phyloP scores from a whole-genome alignment of 2,329 filamentous ascomycete genomes.

The Botrytis medusae region DNA sequence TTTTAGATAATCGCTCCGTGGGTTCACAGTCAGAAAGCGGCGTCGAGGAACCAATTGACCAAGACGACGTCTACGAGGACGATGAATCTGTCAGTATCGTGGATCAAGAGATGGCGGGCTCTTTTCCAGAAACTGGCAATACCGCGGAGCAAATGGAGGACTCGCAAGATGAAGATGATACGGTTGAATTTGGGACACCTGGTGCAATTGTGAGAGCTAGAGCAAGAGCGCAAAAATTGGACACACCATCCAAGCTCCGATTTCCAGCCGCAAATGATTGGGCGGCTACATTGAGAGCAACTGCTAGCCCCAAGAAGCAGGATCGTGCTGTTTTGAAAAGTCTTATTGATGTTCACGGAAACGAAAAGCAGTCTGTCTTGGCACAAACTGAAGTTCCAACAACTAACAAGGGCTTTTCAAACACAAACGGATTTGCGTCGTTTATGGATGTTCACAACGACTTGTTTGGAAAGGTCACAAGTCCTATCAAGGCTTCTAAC shows the following conservation, averaged over 20 bases:
- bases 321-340: constrained; percentile 72
- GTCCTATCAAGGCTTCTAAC: constrained; percentile 54
- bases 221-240: constrained; percentile 62
- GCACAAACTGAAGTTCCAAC: constrained; percentile 49
- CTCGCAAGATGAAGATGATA: constrained; percentile 49
- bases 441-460: constrained; percentile 97
- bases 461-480: constrained; percentile 74
- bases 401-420: constrained; percentile 34
- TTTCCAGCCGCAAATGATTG: constrained; percentile 74
- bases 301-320: constrained; percentile 90
- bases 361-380: constrained; percentile 49
- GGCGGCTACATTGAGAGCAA: constrained; percentile 90
- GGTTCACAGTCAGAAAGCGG: constrained; percentile 65
- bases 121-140: constrained; percentile 70
- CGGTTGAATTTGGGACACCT: constrained; percentile 47
- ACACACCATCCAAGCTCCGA: constrained; percentile 58
- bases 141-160: constrained; percentile 70
- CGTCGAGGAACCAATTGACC: constrained; percentile 56
- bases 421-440: constrained; percentile 70
- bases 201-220: constrained; percentile 63
- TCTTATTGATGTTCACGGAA: constrained; percentile 41
- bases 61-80: constrained; percentile 66
- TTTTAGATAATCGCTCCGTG: constrained; percentile 91
- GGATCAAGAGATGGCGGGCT: constrained; percentile 74
- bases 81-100: constrained; percentile 75